Evolutionary conservation across 2,329 filamentous ascomycete species (phyloP), one percentile per base, ranked within the genome.

Genomic region (Aspergillus sp.): DNA sequence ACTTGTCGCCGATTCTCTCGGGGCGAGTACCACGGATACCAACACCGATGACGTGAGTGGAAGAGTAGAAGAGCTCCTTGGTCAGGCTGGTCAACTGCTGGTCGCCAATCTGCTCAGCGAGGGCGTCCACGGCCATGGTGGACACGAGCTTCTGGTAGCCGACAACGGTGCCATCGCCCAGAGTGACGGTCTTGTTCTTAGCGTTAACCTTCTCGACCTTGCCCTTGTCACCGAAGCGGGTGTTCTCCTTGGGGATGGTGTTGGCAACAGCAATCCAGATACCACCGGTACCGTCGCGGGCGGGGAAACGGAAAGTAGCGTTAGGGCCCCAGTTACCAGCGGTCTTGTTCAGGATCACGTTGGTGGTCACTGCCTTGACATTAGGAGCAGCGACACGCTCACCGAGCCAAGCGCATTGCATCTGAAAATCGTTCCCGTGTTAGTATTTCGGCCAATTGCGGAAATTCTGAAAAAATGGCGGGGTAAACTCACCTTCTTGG

Each of bases 251-350:
- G 62, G 95, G 93, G 22, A 99, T 79, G 52, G 95, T 99, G 73
- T 96, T 86, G 68, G 93, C 93, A 54, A 99, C 92, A 58, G 93
- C 92, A 69, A 95, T 97, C 95, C 95, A 99, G 84, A 99, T 99
- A 80, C 92, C 93, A 79, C 95, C 95, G 51, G 95, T 99, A 69
- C 95, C 95, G 67, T 95, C 93, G 65, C 89, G 88, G 63, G 95
- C 93, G 67, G 95, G 95, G 86, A 99, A 99, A 72, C 91, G 89
- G 89, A 99, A 99, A 61, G 93, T 98, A 64, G 92, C 91, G 76
- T 99, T 99, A 65, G 95, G 95, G 42, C 95, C 95, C 95, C 95
- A 99, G 83, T 92, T 93, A 70, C 93, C 95, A 53, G 95, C 95
- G 56, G 91, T 89, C 86, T 96, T 98, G 81, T 93, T 88, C 64